Conservation (phyloP, 805 yeast genomes). For the Pichia gijzeniarum region DNA sequence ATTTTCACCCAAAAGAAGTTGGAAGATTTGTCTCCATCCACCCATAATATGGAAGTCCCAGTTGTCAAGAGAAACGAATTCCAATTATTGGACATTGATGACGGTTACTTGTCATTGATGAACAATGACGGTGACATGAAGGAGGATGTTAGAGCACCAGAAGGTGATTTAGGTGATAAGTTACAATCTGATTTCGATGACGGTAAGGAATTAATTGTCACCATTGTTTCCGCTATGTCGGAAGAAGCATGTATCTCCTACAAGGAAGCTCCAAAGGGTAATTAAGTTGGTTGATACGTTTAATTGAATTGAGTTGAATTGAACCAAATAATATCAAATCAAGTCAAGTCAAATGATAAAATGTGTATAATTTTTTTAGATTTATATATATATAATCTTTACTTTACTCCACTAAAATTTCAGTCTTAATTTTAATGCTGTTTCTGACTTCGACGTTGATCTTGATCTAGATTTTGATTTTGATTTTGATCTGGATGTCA, state of each 20-base stretch:
- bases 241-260: conserved; percentile 98
- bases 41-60: conserved; percentile 99
- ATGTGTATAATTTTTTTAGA: conserved; percentile 2
- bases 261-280: conserved; percentile 92
- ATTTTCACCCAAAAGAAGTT: conserved; percentile 99
- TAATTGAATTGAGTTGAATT: neutral
- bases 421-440: no score
- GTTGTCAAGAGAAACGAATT: conserved; percentile 91
- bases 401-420: neutral
- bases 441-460: no score
- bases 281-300: conserved; percentile 18
- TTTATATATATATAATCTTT: no score
- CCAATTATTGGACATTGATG: conserved; percentile 97
- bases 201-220: conserved; percentile 95
- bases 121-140: conserved; percentile 96
- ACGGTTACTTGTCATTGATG: conserved; percentile 96
- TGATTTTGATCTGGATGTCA: no score
- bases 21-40: conserved; percentile 99
- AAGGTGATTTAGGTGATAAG: conserved; percentile 94
- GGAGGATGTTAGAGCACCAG: conserved; percentile 98
- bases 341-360: neutral
- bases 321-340: no score
- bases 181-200: conserved; percentile 91
- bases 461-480: no score
- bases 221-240: conserved; percentile 97